Percentiles rank a stretch among this genome's conserved stretches.
Evolutionary conservation across 495 filamentous ascomycete species (phyloP).

Genomic region (Aspergillus conjunctus): DNA sequence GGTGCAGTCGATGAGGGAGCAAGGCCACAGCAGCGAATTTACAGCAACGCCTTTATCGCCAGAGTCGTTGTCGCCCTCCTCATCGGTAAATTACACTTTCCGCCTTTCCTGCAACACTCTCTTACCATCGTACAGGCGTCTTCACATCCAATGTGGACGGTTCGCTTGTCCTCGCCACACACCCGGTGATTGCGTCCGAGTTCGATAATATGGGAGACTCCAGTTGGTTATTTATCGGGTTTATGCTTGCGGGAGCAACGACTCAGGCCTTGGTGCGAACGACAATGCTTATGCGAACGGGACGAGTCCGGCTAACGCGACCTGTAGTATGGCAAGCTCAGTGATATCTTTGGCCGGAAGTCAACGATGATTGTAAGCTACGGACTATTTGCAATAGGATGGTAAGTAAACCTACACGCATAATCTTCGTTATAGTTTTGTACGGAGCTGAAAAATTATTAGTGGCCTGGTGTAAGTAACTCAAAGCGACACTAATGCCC

Average conservation of each 20-base stretch:
- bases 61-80: background rate
- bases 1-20: background rate
- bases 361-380: background rate
- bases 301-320: background rate
- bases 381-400: background rate
- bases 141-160: background rate
- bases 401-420: background rate
- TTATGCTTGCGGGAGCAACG: background rate
- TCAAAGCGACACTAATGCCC: background rate
- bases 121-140: background rate
- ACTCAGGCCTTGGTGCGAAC: background rate
- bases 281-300: background rate
- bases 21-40: background rate
- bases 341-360: background rate
- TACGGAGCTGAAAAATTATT: background rate
- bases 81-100: background rate
- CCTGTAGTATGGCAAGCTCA: background rate
- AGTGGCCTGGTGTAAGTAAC: background rate
- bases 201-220: background rate
- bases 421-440: background rate
- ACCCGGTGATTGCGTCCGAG: background rate
- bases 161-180: background rate
- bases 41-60: background rate
- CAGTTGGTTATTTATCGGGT: background rate
- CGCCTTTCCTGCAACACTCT: background rate